Conservation (phyloP, 352 stramenopile species). For the Globisporangium carolinianum region DNA sequence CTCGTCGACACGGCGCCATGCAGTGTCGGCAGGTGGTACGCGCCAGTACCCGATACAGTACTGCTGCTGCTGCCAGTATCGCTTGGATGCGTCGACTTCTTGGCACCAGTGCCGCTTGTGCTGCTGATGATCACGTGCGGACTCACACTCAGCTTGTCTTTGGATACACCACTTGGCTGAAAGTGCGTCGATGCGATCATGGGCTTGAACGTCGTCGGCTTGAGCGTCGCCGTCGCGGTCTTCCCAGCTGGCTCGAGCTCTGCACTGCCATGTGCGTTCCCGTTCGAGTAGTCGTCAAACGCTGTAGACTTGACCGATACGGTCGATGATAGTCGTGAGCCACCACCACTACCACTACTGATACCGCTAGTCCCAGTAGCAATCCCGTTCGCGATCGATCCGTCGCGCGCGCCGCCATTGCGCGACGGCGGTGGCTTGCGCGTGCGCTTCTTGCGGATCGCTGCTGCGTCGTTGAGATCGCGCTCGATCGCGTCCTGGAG, state of each 20-base stretch:
- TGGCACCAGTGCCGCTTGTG: neutral
- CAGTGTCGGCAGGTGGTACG: conserved; percentile 11
- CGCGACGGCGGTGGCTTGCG: conserved; percentile 34
- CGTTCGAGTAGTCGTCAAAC: conserved; percentile 13
- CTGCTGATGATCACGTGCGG: neutral
- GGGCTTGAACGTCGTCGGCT: conserved; percentile 22
- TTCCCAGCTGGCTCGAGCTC: neutral
- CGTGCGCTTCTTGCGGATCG: conserved; percentile 50
- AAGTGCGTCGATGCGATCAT: conserved; percentile 7
- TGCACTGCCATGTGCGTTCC: too few species aligned
- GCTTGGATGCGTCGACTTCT: neutral
- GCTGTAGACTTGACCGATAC: conserved; percentile 11
- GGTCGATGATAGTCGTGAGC: conserved; percentile 5
- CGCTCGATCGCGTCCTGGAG: conserved; percentile 63
- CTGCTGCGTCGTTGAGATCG: conserved; percentile 55
- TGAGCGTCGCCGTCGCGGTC: conserved; percentile 8
- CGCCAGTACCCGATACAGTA: neutral
- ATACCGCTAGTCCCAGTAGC: too few species aligned
- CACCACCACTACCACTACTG: neutral
- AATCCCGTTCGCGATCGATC: too few species aligned
- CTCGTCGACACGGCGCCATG: conserved; percentile 5
- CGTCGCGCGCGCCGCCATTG: neutral
- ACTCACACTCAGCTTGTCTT: neutral
- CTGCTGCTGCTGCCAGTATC: neutral
- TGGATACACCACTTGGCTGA: neutral